A percentile compares a stretch with the other conserved stretches of the same genome.
Evolutionary conservation across 1,284 basidiomycete genomes (phyloP).

Genomic region (Boletus chippewaensis): DNA sequence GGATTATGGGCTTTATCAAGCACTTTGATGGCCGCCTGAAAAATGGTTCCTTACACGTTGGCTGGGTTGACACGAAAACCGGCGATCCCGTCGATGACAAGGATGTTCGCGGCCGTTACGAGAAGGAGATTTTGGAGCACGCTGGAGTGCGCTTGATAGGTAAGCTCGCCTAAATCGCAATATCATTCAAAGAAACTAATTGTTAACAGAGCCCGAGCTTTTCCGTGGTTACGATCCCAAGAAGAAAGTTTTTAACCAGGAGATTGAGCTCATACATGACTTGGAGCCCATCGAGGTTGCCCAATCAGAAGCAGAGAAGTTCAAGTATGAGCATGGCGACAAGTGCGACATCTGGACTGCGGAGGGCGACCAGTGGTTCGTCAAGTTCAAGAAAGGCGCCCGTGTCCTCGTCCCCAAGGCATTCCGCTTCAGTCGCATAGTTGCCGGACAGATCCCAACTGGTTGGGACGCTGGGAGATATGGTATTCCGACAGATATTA

Average conservation of each 20-base stretch:
- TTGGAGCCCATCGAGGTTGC: slow-evolving; percentile 94
- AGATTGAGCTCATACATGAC: slow-evolving; percentile 95
- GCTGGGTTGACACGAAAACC: slow-evolving; percentile 97
- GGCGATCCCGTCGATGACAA: slow-evolving; percentile 97
- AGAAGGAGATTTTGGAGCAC: slow-evolving; percentile 89
- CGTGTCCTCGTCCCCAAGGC: slow-evolving; percentile 93
- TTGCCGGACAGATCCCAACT: slow-evolving; percentile 94
- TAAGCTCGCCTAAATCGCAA: slow-evolving; percentile 34
- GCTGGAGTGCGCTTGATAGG: slow-evolving; percentile 95
- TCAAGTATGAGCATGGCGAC: slow-evolving; percentile 95
- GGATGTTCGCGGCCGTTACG: slow-evolving; percentile 89
- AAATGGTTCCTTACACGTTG: slow-evolving; percentile 87
- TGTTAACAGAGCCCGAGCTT: slow-evolving; percentile 79
- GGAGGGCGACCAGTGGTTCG: slow-evolving; percentile 89
- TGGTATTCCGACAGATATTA: slow-evolving; percentile 96
- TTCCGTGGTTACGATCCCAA: slow-evolving; percentile 98
- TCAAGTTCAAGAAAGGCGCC: slow-evolving; percentile 98
- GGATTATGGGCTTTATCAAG: slow-evolving; percentile 99
- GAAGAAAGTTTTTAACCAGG: slow-evolving; percentile 95
- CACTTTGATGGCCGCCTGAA: slow-evolving; percentile 97
- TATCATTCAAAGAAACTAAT: slow-evolving; percentile 4
- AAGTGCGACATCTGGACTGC: slow-evolving; percentile 94
- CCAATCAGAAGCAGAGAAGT: slow-evolving; percentile 86
- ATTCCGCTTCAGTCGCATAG: slow-evolving; percentile 89
- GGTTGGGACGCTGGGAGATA: slow-evolving; percentile 96